Percentiles rank a stretch among this genome's conserved stretches.
These are phyloP conservation scores for Phytophthora fragariae DNA, from an alignment of 352 stramenopile genomes.

Conservation along the genomic window DNA sequence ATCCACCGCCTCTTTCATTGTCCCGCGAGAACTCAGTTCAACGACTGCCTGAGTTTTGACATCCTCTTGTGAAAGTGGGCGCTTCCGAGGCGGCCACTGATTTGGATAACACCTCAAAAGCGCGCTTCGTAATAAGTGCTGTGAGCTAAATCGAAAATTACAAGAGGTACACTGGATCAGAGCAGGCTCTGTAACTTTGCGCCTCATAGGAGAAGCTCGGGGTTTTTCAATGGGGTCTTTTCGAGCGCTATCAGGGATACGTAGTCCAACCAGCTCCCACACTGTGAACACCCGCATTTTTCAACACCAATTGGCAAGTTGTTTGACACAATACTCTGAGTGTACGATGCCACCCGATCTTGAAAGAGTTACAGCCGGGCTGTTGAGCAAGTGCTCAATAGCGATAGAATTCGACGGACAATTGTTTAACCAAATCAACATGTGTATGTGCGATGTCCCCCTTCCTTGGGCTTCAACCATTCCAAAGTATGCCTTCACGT, in stretches of 20 bases:
- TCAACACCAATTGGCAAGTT: neutral
- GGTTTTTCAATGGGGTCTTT: neutral
- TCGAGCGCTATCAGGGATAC: neutral
- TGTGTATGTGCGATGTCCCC: neutral
- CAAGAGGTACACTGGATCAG: neutral
- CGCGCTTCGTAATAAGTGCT: neutral
- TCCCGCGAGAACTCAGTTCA: conserved; percentile 1
- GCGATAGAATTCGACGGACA: neutral
- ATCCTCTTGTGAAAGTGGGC: neutral
- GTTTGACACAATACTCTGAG: neutral
- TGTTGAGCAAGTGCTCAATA: neutral
- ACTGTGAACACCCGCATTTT: neutral
- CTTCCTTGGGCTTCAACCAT: neutral
- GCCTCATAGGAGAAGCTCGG: neutral
- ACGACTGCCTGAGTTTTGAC: neutral
- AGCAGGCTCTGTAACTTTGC: neutral
- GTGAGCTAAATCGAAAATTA: neutral
- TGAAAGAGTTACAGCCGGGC: neutral
- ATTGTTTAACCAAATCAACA: neutral
- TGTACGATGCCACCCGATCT: neutral
- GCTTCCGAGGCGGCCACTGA: neutral
- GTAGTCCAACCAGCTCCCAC: neutral
- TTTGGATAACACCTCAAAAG: neutral
- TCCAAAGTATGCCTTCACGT: neutral
- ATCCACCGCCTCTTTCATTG: neutral